phyloP scores from a whole-genome alignment of 2,329 filamentous ascomycete genomes.

The Paracoccidioides lutzii region DNA sequence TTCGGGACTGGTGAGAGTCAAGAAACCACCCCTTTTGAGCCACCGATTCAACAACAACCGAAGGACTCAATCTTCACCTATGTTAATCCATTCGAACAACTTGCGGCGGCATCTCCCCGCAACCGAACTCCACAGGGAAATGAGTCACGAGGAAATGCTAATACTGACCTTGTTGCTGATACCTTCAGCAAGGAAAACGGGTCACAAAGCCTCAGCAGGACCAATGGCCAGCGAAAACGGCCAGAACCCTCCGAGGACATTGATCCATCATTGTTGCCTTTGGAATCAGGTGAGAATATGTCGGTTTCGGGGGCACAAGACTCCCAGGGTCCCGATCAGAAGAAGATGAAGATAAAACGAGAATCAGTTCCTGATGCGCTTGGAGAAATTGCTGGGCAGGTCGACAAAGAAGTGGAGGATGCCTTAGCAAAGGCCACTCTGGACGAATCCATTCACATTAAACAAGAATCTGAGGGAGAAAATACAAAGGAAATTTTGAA shows the following conservation, averaged over 20 bases:
- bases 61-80: slow-evolving; percentile 50
- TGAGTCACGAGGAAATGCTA: slow-evolving; percentile 24
- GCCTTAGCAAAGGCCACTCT: slow-evolving; percentile 47
- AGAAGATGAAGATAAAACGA: slow-evolving; percentile 19
- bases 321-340: not conserved
- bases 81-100: slow-evolving; percentile 58
- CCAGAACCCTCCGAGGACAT: not conserved
- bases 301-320: not conserved
- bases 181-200: slow-evolving; percentile 6
- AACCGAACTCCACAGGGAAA: slow-evolving; percentile 41
- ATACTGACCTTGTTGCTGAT: slow-evolving; percentile 25
- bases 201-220: not conserved
- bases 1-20: slow-evolving; percentile 19
- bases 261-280: not conserved
- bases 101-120: slow-evolving; percentile 53
- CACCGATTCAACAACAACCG: slow-evolving; percentile 23
- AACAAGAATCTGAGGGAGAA: slow-evolving; percentile 23
- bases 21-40: slow-evolving; percentile 27
- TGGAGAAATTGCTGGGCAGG: slow-evolving; percentile 48
- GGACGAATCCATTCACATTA: slow-evolving; percentile 33
- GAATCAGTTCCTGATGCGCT: slow-evolving; percentile 63
- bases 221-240: not conserved
- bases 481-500: slow-evolving; percentile 23
- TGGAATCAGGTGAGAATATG: not conserved
- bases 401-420: slow-evolving; percentile 50